A percentile compares a stretch with the other conserved stretches of the same genome.
Evolutionary conservation across 768 basidiomycete species (phyloP).

Genomic region (Paxillus ammoniavirescens): DNA sequence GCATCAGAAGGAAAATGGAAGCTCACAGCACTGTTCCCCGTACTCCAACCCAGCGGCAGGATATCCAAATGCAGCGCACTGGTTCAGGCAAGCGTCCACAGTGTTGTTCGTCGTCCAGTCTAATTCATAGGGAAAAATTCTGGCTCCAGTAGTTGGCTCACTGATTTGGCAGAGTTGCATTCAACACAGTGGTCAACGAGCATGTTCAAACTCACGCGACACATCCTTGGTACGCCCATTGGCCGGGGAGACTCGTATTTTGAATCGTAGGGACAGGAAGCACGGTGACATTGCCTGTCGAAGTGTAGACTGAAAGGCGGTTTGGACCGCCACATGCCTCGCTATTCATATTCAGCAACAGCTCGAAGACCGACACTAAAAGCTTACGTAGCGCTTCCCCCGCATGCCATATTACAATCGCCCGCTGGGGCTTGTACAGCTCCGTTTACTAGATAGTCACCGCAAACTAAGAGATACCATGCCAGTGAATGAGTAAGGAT

Average conservation of each 20-base stretch:
- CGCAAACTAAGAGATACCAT: slow-evolving; percentile 56
- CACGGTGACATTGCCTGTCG: slow-evolving; percentile 46
- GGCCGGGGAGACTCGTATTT: slow-evolving; percentile 56
- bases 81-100: slow-evolving; percentile 59
- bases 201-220: slow-evolving; percentile 44
- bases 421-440: slow-evolving; percentile 48
- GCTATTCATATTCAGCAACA: slow-evolving; percentile 33
- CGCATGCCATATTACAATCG: slow-evolving; percentile 73
- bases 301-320: slow-evolving; percentile 67
- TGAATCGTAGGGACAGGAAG: slow-evolving; percentile 59
- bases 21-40: slow-evolving; percentile 73
- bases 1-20: background rate
- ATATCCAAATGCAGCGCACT: slow-evolving; percentile 71
- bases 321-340: slow-evolving; percentile 74
- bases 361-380: background rate
- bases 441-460: slow-evolving; percentile 59
- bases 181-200: background rate
- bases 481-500: slow-evolving; percentile 1
- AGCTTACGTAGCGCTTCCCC: slow-evolving; percentile 62
- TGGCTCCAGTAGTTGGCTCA: slow-evolving; percentile 41
- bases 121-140: slow-evolving; percentile 61
- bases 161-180: slow-evolving; percentile 29
- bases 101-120: slow-evolving; percentile 62
- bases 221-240: slow-evolving; percentile 68
- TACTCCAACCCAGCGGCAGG: slow-evolving; percentile 70